Conservation (phyloP, 2,329 filamentous ascomycete genomes). For the Alternaria arborescens region DNA sequence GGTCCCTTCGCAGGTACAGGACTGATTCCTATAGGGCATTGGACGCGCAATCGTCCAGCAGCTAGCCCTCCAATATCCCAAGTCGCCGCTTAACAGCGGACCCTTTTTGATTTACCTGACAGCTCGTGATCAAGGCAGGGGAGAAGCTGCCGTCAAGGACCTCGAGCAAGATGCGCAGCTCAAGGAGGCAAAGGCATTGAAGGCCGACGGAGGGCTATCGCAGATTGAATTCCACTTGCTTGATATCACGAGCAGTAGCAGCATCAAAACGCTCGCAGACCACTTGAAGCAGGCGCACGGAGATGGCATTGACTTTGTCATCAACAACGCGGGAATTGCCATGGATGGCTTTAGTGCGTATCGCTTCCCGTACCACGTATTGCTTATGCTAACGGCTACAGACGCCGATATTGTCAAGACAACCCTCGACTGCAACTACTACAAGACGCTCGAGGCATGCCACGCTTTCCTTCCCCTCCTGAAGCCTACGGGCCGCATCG, state of each 20-base stretch:
- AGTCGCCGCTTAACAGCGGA: slow-evolving; percentile 57
- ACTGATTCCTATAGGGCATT: slow-evolving; percentile 47
- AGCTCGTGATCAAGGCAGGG: slow-evolving; percentile 58
- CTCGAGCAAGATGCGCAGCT: slow-evolving; percentile 57
- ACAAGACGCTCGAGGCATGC: slow-evolving; percentile 59
- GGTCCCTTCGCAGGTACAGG: background rate
- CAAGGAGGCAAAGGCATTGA: slow-evolving; percentile 57
- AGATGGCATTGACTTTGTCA: slow-evolving; percentile 61
- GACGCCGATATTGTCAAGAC: slow-evolving; percentile 58
- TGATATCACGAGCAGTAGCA: slow-evolving; percentile 58
- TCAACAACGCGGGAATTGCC: slow-evolving; percentile 64
- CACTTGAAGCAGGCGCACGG: slow-evolving; percentile 56
- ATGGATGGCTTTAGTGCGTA: slow-evolving; percentile 56
- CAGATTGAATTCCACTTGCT: slow-evolving; percentile 59
- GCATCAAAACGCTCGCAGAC: slow-evolving; percentile 55
- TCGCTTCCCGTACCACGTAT: background rate
- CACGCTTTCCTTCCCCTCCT: slow-evolving; percentile 58
- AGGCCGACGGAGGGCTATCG: slow-evolving; percentile 45
- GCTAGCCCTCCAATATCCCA: slow-evolving; percentile 63
- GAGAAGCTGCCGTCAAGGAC: slow-evolving; percentile 57
- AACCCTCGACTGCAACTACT: slow-evolving; percentile 63
- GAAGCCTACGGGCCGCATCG: slow-evolving; percentile 54
- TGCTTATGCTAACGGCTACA: slow-evolving; percentile 17
- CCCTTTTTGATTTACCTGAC: slow-evolving; percentile 64
- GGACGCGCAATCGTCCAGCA: slow-evolving; percentile 62